Conservation (phyloP, 2,329 filamentous ascomycete species). For the Xylaria sp. region DNA sequence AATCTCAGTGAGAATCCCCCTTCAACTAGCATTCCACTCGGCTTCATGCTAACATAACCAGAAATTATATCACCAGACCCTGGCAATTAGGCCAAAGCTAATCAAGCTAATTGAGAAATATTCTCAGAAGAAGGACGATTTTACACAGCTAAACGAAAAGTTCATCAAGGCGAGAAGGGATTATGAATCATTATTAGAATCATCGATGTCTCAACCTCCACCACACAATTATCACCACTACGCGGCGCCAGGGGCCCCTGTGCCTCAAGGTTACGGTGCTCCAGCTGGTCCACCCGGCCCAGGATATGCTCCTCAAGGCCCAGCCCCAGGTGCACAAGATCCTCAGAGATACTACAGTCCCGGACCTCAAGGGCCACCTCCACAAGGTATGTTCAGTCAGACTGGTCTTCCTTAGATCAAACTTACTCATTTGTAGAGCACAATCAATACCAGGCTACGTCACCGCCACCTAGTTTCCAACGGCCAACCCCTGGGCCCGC, state of each 20-base stretch:
- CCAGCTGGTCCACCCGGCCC: constrained; percentile 47
- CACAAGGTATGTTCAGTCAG: constrained; percentile 51
- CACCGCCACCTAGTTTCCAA: constrained; percentile 65
- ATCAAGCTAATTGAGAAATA: constrained; percentile 99
- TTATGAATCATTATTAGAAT: constrained; percentile 94
- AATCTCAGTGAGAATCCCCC: constrained; percentile 73
- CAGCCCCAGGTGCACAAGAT: constrained; percentile 62
- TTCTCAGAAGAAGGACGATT: constrained; percentile 99
- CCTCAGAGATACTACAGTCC: constrained; percentile 76
- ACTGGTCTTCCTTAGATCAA: constrained; percentile 27
- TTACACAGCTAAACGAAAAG: constrained; percentile 98
- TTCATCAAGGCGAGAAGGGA: constrained; percentile 98
- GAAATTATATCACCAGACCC: constrained; percentile 89
- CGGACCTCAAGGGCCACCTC: constrained; percentile 56
- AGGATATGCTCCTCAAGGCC: constrained; percentile 55
- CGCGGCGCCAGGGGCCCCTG: constrained; percentile 63
- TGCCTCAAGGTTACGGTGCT: constrained; percentile 58
- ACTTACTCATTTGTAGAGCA: constrained; percentile 51
- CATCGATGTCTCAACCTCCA: constrained; percentile 94
- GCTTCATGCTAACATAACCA: constrained; percentile 52
- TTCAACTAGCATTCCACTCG: not conserved
- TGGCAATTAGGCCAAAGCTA: constrained; percentile 93
- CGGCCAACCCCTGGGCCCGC: constrained; percentile 63
- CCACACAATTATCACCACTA: constrained; percentile 80
- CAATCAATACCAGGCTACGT: constrained; percentile 57